A percentile compares a stretch with the other conserved stretches of the same genome.
phyloP scores from a whole-genome alignment of 441 rosid species.

The Raphanus hybrid region DNA sequence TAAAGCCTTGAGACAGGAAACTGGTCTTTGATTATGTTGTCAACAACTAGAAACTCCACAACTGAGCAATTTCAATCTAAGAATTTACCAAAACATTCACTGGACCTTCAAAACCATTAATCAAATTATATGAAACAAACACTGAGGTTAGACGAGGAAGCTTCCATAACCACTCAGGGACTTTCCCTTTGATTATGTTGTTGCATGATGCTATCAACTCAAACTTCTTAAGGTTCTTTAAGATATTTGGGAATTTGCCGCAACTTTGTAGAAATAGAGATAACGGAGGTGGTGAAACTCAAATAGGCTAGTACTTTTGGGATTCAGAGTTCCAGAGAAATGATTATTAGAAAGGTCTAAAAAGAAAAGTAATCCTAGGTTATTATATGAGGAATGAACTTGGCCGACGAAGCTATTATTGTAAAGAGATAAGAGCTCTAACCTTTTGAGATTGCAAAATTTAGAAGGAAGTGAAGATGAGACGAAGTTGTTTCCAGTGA shows the following conservation, averaged over 20 bases:
- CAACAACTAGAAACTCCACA: not conserved
- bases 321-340: not conserved
- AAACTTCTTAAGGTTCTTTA: not conserved
- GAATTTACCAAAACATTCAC: not conserved
- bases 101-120: not conserved
- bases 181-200: too few species aligned
- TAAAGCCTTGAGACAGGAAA: not conserved
- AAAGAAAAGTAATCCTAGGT: too few species aligned
- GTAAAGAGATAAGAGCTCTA: not conserved
- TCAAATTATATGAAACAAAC: too few species aligned
- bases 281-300: not conserved
- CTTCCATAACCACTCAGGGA: too few species aligned
- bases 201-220: not conserved
- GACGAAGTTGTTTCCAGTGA: too few species aligned
- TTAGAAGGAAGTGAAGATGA: too few species aligned
- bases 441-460: not conserved
- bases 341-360: not conserved
- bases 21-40: not conserved
- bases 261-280: not conserved
- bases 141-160: not conserved
- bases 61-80: not conserved
- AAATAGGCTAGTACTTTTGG: too few species aligned
- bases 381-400: not conserved
- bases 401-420: not conserved
- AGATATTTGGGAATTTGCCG: not conserved